phyloP scores from a whole-genome alignment of 2,329 filamentous ascomycete genomes.

The Aschersonia sp. region DNA sequence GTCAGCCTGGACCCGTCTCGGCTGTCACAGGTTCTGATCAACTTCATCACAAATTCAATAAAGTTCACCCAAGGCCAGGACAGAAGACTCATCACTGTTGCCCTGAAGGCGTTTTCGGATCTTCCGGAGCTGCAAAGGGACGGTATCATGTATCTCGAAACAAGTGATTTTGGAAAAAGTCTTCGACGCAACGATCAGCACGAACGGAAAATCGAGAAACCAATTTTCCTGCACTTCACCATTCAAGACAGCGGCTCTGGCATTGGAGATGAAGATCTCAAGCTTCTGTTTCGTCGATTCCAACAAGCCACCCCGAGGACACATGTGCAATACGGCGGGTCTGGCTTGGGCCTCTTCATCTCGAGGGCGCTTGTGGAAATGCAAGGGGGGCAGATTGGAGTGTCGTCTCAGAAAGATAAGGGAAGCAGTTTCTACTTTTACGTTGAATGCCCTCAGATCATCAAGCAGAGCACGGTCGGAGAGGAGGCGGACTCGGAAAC shows the following conservation, averaged over 20 bases:
- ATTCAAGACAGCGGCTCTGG: constrained; percentile 57
- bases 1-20: constrained; percentile 62
- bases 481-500: background rate
- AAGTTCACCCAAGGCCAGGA: constrained; percentile 49
- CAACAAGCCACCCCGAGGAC: constrained; percentile 53
- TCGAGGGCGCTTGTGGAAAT: constrained; percentile 60
- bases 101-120: constrained; percentile 45
- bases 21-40: constrained; percentile 60
- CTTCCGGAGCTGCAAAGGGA: constrained; percentile 23
- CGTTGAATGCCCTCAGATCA: background rate
- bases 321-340: constrained; percentile 58
- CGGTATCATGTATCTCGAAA: constrained; percentile 31
- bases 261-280: constrained; percentile 47
- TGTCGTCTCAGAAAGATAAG: constrained; percentile 21
- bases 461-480: background rate
- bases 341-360: constrained; percentile 59
- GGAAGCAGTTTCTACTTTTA: constrained; percentile 5
- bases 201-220: constrained; percentile 23
- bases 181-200: background rate
- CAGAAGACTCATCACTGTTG: constrained; percentile 44
- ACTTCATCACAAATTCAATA: constrained; percentile 54
- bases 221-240: constrained; percentile 41
- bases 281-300: constrained; percentile 52
- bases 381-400: constrained; percentile 65
- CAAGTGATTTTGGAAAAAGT: constrained; percentile 14